phyloP scores from a whole-genome alignment of 306 rosid genomes.

The Cicer yamashitae region DNA sequence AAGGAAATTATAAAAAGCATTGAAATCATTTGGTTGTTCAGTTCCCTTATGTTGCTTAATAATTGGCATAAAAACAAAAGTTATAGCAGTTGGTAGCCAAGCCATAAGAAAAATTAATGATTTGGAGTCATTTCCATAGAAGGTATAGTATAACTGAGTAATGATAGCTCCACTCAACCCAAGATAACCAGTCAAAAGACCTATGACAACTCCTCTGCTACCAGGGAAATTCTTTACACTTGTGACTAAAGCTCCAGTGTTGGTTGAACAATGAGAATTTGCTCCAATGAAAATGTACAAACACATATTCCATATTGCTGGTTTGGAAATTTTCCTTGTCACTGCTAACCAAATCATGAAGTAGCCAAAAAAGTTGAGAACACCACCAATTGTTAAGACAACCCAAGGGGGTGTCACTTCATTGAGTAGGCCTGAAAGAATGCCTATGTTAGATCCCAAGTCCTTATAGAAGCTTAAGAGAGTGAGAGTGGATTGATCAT shows the following conservation, averaged over 20 bases:
- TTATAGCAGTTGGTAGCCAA: slow-evolving; percentile 68
- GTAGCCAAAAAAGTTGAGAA: slow-evolving; percentile 49
- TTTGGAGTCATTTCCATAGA: slow-evolving; percentile 59
- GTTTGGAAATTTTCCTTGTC: slow-evolving; percentile 47
- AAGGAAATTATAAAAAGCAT: slow-evolving; percentile 64
- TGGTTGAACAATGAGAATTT: slow-evolving; percentile 54
- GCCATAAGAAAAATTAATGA: slow-evolving; percentile 65
- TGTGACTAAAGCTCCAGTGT: slow-evolving; percentile 53
- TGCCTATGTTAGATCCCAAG: slow-evolving; percentile 51
- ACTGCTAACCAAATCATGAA: slow-evolving; percentile 58
- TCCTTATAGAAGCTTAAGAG: slow-evolving; percentile 53
- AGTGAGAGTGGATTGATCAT: slow-evolving; percentile 54
- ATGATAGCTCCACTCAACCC: slow-evolving; percentile 52
- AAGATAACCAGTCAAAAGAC: slow-evolving; percentile 47
- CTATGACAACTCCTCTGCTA: slow-evolving; percentile 48
- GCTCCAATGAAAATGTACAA: slow-evolving; percentile 50
- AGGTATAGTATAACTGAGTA: slow-evolving; percentile 55
- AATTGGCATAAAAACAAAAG: slow-evolving; percentile 55
- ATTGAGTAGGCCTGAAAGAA: slow-evolving; percentile 48
- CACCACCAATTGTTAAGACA: slow-evolving; percentile 49
- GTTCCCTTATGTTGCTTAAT: slow-evolving; percentile 47
- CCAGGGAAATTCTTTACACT: slow-evolving; percentile 56
- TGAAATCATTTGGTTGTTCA: slow-evolving; percentile 51
- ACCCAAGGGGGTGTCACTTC: slow-evolving; percentile 56
- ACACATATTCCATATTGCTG: slow-evolving; percentile 46